These are phyloP conservation scores for Saccharomyces hybrid DNA, from an alignment of 1,139 yeast species.

Conservation along the genomic window DNA sequence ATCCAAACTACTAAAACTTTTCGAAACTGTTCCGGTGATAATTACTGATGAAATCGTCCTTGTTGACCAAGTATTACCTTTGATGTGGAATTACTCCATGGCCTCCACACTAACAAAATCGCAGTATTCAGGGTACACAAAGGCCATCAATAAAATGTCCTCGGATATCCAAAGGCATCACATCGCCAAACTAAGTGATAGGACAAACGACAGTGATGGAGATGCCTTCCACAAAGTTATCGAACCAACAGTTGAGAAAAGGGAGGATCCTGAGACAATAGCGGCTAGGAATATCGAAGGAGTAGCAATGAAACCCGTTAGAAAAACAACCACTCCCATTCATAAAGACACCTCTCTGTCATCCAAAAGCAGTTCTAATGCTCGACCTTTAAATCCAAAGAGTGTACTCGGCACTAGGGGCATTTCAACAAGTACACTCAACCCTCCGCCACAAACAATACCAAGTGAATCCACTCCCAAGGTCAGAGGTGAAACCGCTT, in stretches of 20 bases:
- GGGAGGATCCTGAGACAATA: conserved; percentile 18
- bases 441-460: background rate
- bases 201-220: conserved; percentile 13
- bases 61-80: conserved; percentile 43
- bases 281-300: conserved; percentile 16
- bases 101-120: conserved; percentile 37
- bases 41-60: conserved; percentile 35
- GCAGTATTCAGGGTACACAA: conserved; percentile 37
- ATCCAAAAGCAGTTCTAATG: background rate
- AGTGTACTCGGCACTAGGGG: background rate
- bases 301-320: conserved; percentile 25
- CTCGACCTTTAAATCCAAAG: background rate
- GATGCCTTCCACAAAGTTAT: conserved; percentile 23
- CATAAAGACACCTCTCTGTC: background rate
- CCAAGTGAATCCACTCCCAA: background rate
- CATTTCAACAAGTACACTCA: background rate
- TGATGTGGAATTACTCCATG: conserved; percentile 42
- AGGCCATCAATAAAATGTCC: conserved; percentile 34
- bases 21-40: conserved; percentile 38
- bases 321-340: conserved; percentile 7
- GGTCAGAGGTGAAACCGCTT: background rate
- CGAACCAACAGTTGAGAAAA: conserved; percentile 14
- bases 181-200: conserved; percentile 23
- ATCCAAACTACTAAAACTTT: conserved; percentile 47
- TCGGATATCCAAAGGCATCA: conserved; percentile 34